These are phyloP conservation scores for Pinus albicaulis DNA, from an alignment of 75 land plant genomes.

Conservation along the genomic window DNA sequence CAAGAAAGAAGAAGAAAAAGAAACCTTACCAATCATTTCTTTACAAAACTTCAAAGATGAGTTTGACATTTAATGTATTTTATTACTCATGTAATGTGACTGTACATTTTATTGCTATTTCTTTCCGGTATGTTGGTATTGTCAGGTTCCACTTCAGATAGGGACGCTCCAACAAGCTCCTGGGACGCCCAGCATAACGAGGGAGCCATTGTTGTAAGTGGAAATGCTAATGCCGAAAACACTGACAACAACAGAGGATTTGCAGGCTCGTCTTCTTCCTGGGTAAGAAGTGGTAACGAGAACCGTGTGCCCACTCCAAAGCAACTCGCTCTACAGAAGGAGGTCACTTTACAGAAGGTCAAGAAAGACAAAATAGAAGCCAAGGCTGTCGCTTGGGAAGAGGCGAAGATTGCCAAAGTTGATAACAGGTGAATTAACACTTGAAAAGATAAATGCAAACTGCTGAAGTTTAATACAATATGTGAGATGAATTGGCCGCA, in stretches of 20 bases:
- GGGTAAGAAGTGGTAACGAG: background rate
- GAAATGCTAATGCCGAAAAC: background rate
- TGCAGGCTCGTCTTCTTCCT: background rate
- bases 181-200: constrained; percentile 8
- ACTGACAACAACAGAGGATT: no score
- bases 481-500: no score
- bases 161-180: constrained; percentile 2
- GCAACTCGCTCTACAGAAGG: background rate
- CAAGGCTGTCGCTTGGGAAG: constrained; percentile 78
- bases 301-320: background rate
- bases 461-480: no score
- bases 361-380: constrained; percentile 69
- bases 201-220: background rate
- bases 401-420: constrained; percentile 59
- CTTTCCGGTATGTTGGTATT: no score
- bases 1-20: no score
- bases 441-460: no score
- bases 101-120: no score
- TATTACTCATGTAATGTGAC: no score
- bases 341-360: constrained; percentile 46
- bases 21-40: no score
- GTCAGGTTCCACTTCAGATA: constrained; percentile 2
- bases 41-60: no score
- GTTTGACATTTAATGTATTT: no score
- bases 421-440: constrained; percentile 36